phyloP scores from a whole-genome alignment of 805 yeast species.

The Blastobotrys attinorum region DNA sequence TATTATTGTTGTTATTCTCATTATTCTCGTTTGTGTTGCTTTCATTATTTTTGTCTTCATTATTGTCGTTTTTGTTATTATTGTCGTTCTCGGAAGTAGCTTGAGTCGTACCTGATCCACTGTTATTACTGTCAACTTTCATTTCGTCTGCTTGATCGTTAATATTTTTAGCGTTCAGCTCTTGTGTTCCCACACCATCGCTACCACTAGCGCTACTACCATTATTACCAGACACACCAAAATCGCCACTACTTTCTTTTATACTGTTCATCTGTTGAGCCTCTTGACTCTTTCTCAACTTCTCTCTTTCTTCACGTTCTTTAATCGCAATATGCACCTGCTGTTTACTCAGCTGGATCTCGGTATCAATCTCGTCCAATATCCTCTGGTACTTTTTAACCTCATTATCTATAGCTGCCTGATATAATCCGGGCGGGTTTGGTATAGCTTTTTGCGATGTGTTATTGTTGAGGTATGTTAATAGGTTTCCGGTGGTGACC shows the following conservation, averaged over 20 bases:
- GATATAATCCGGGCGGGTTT: constrained; percentile 19
- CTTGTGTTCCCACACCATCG: no score
- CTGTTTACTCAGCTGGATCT: constrained; percentile 14
- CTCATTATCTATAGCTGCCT: constrained; percentile 16
- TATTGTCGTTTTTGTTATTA: background rate
- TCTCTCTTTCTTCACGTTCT: background rate
- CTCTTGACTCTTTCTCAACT: background rate
- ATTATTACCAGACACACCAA: background rate
- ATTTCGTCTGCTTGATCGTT: background rate
- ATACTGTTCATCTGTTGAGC: background rate
- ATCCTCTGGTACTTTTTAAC: constrained; percentile 13
- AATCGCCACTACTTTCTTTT: background rate
- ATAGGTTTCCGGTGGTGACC: constrained; percentile 15
- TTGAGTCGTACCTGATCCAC: no score
- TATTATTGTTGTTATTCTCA: constrained; percentile 2
- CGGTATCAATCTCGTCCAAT: constrained; percentile 17
- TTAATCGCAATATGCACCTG: constrained; percentile 1
- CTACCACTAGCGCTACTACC: no score
- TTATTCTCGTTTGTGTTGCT: background rate
- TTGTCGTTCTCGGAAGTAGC: no score
- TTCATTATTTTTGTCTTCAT: background rate
- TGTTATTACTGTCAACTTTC: background rate
- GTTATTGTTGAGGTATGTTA: constrained; percentile 10
- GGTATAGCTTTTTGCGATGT: constrained; percentile 17
- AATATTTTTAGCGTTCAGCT: no score